Evolutionary conservation across 352 stramenopile genomes (phyloP), one percentile per base, ranked within the genome.

Genomic region (Pseudoperonospora humuli): DNA sequence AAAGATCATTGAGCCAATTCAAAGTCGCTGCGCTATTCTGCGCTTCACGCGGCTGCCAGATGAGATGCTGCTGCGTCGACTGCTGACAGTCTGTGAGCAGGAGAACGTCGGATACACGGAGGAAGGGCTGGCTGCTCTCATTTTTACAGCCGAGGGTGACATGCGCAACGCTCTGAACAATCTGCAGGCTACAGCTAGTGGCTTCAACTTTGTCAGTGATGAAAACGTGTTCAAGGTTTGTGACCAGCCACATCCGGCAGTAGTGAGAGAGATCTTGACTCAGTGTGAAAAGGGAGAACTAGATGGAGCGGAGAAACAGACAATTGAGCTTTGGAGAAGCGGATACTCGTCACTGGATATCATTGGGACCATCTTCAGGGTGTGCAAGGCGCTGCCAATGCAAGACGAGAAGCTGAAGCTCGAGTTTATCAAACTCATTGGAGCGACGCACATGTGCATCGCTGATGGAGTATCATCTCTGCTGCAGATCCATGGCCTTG

Each of bases 1-100:
- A 19, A 99, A 99, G 78, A 98, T 99, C 58, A 99, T 99, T 61
- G 96, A 99, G 67, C 95, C 96, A 20, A 99, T 99, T 60, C 78
- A 99, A 84, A 96, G 75, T 57, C 87, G 96, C 41, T 98, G 95
- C 40, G 96, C 96, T 31, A 98, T 99, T 56, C 66, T 99, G 21
- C 91, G 96, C 3, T 99, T 97, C 70, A 96, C 85, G 35, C 70
- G 91, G 15, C 75, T 99, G 21, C 84, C 79, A 4, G 95, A 99
- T 64, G 83, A 97, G 55, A 95, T 99, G 76, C 81, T 99, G 13
- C 72, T 98, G 31, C 69, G 88, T 46, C 84, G 96, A 3, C 61
- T 99, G 15, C 46, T 96, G 28, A 70, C 95, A 21, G 94, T 99
- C 14, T 98, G 93, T 54, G 64, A 96, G 50, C 48, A 78, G 14